A percentile compares a stretch with the other conserved stretches of the same genome.
Evolutionary conservation across 1,139 yeast genomes (phyloP).

Genomic region (Debaryomyces sp.): DNA sequence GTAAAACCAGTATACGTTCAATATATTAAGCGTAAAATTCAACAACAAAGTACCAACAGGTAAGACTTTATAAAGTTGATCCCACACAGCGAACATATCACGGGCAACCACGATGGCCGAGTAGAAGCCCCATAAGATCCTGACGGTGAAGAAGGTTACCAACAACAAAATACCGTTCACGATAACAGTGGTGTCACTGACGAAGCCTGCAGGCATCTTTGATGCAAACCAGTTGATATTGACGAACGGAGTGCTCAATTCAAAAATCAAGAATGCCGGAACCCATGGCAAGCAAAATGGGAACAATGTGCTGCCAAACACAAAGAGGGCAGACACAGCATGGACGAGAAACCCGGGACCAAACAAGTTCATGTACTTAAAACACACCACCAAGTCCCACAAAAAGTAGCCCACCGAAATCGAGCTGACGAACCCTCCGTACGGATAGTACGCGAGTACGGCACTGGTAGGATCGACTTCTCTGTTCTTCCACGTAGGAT

Average conservation of each 20-base stretch:
- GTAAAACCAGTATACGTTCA: conserved; percentile 79
- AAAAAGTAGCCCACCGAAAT: conserved; percentile 83
- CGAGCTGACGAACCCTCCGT: conserved; percentile 70
- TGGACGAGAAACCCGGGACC: conserved; percentile 86
- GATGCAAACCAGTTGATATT: conserved; percentile 90
- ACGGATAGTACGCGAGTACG: conserved; percentile 72
- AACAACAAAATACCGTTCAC: conserved; percentile 75
- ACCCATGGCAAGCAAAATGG: conserved; percentile 72
- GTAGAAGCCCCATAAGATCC: conserved; percentile 89
- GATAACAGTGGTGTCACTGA: conserved; percentile 54
- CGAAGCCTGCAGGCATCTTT: conserved; percentile 62
- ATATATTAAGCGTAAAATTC: conserved; percentile 63
- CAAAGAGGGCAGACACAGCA: conserved; percentile 80
- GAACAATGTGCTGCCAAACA: conserved; percentile 56
- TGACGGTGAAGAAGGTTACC: conserved; percentile 68
- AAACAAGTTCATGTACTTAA: conserved; percentile 60
- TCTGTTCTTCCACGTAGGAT: conserved; percentile 48
- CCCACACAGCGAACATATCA: conserved; percentile 51
- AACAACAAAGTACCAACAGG: conserved; percentile 54
- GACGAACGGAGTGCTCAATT: conserved; percentile 89
- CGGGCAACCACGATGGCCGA: conserved; percentile 57
- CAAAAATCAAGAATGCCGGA: conserved; percentile 84
- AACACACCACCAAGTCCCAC: conserved; percentile 84
- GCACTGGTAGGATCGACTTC: conserved; percentile 40
- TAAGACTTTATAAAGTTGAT: conserved; percentile 26